Percentiles rank a stretch among this genome's conserved stretches.
phyloP scores from a whole-genome alignment of 73 alveolate genomes.

The Paramecium primaurelia region DNA sequence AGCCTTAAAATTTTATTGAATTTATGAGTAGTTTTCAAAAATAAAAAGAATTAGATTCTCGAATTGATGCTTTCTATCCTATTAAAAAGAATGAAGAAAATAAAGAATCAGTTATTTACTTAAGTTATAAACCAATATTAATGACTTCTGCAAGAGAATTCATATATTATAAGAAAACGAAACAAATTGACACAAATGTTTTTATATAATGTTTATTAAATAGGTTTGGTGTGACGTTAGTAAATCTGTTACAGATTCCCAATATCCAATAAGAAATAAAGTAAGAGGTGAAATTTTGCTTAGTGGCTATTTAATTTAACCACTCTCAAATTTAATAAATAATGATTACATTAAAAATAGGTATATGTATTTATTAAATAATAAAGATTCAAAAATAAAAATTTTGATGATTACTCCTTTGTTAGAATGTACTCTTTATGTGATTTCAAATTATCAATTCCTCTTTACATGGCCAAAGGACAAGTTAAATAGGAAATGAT shows the following conservation, averaged over 20 bases:
- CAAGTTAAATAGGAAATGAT: neutral
- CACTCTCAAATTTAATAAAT: neutral
- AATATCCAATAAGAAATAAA: neutral
- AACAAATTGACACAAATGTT: neutral
- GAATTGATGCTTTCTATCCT: constrained; percentile 21
- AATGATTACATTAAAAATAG: neutral
- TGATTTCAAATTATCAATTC: constrained; percentile 15
- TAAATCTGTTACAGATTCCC: neutral
- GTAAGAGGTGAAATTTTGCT: constrained; percentile 31
- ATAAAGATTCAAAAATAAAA: neutral
- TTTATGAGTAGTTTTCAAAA: neutral
- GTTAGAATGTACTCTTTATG: constrained; percentile 1
- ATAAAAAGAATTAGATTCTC: constrained; percentile 5
- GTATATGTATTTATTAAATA: neutral
- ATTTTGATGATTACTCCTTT: neutral
- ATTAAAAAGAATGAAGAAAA: neutral
- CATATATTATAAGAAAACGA: neutral
- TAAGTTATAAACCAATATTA: constrained; percentile 6
- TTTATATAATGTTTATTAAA: neutral
- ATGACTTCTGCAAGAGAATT: constrained; percentile 30
- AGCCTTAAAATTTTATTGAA: neutral
- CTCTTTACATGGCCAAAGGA: constrained; percentile 34
- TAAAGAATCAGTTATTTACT: neutral
- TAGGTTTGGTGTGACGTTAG: constrained; percentile 48
- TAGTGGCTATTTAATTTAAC: neutral